Evolutionary conservation across 805 yeast genomes (phyloP).

Genomic region (Candida dajiaensis): DNA sequence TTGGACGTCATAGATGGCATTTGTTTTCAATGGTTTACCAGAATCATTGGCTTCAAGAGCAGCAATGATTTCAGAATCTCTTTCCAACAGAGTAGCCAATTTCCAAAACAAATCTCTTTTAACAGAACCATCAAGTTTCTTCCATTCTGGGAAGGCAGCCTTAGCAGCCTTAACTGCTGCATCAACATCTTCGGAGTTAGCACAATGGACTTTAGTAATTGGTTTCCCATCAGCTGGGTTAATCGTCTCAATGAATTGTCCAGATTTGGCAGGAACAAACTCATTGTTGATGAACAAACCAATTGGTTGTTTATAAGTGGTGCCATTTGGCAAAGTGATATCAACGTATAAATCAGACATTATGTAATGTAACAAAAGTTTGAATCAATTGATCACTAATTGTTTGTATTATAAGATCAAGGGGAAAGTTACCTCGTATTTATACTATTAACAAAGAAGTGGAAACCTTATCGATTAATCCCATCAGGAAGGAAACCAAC

Average conservation of each 20-base stretch:
- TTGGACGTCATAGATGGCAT: slow-evolving; percentile 54
- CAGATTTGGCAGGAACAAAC: slow-evolving; percentile 50
- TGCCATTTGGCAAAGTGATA: slow-evolving; percentile 62
- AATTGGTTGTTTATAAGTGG: slow-evolving; percentile 60
- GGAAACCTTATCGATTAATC: too few relatives aligned
- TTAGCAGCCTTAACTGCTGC: slow-evolving; percentile 48
- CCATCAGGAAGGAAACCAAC: background rate
- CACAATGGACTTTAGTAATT: slow-evolving; percentile 46
- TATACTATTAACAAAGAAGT: too few relatives aligned
- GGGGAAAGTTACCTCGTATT: too few relatives aligned
- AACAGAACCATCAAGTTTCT: slow-evolving; percentile 36
- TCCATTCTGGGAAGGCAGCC: slow-evolving; percentile 47
- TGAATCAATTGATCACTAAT: background rate
- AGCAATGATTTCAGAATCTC: slow-evolving; percentile 44
- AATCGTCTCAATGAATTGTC: slow-evolving; percentile 29
- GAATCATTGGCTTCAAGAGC: slow-evolving; percentile 54
- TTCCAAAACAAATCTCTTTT: slow-evolving; percentile 42
- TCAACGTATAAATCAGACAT: slow-evolving; percentile 23
- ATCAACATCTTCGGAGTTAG: slow-evolving; percentile 46
- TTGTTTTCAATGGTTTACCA: slow-evolving; percentile 49
- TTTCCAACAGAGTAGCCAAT: slow-evolving; percentile 43
- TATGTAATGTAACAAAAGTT: too few relatives aligned
- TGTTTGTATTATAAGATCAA: too few relatives aligned
- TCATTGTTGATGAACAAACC: slow-evolving; percentile 76
- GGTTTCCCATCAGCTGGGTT: slow-evolving; percentile 52